phyloP scores from a whole-genome alignment of 1,284 basidiomycete species.

The Cutaneotrichosporon mucoides region DNA sequence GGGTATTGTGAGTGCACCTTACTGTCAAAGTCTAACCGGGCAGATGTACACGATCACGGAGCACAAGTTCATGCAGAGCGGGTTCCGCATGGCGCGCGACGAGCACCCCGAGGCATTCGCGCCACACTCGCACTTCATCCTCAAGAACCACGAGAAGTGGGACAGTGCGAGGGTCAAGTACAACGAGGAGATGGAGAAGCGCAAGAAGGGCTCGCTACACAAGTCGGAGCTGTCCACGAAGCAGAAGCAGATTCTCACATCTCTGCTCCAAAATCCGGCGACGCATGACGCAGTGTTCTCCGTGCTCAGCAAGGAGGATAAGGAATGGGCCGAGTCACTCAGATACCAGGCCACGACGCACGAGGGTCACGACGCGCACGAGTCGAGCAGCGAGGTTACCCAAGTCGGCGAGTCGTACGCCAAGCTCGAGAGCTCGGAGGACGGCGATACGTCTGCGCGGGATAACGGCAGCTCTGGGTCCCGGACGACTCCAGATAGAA shows the following conservation, averaged over 20 bases:
- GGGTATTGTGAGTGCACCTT: constrained; percentile 36
- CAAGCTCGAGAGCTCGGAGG: too few relatives aligned
- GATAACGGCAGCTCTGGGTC: neutral
- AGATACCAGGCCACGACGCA: neutral
- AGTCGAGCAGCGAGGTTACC: neutral
- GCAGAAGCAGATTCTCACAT: neutral
- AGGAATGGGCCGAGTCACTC: neutral
- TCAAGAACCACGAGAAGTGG: constrained; percentile 33
- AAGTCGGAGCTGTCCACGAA: neutral
- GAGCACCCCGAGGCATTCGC: constrained; percentile 36
- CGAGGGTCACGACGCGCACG: neutral
- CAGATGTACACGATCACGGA: constrained; percentile 21
- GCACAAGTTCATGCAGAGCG: constrained; percentile 11
- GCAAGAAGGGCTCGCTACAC: neutral
- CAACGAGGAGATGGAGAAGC: neutral
- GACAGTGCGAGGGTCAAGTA: neutral
- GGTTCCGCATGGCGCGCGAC: constrained; percentile 15
- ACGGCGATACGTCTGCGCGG: too few relatives aligned
- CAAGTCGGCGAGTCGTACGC: neutral
- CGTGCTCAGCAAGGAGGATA: neutral
- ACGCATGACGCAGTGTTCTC: neutral
- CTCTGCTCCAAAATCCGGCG: neutral
- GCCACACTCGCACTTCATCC: constrained; percentile 43
- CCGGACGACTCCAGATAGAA: too few relatives aligned
- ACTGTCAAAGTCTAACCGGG: too few relatives aligned